These are phyloP conservation scores for Diplosphaera chodatii DNA, from an alignment of 139 green algal genomes.

Conservation along the genomic window DNA sequence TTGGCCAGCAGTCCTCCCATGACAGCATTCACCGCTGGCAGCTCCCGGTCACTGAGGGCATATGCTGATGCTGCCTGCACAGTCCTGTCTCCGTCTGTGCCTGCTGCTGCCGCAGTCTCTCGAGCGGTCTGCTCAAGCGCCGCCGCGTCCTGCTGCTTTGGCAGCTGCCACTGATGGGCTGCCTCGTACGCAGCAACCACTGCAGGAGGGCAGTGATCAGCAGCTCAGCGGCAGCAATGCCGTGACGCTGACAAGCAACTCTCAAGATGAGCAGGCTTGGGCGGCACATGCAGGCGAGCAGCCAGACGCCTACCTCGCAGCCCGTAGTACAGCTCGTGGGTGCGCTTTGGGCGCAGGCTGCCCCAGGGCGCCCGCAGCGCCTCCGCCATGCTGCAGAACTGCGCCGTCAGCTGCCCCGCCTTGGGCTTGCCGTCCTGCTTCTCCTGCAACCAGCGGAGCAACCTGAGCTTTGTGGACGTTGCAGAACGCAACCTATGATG, in stretches of 20 bases:
- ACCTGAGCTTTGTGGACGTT: too few species aligned
- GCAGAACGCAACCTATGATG: too few species aligned
- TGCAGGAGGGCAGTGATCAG: too few species aligned
- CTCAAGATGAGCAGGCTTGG: too few species aligned
- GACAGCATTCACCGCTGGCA: constrained; percentile 51
- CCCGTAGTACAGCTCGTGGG: constrained; percentile 27
- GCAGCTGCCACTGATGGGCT: neutral
- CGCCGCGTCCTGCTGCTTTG: constrained; percentile 1
- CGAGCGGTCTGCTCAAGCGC: neutral
- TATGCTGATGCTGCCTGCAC: constrained; percentile 1
- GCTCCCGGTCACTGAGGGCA: neutral
- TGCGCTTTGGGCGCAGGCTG: constrained; percentile 11
- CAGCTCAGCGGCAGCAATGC: too few species aligned
- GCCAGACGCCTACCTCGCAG: constrained; percentile 24
- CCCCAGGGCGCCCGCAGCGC: constrained; percentile 10
- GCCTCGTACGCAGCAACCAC: neutral
- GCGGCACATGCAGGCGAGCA: too few species aligned
- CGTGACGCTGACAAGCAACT: too few species aligned
- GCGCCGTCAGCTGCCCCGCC: neutral
- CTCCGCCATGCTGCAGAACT: constrained; percentile 11
- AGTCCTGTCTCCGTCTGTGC: neutral
- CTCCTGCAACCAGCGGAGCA: too few species aligned
- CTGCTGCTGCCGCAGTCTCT: neutral
- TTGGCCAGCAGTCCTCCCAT: constrained; percentile 81
- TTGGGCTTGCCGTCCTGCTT: constrained; percentile 6